Base-by-base conservation (phyloP, 495 filamentous ascomycete genomes). In the Usnea hakonensis region DNA sequence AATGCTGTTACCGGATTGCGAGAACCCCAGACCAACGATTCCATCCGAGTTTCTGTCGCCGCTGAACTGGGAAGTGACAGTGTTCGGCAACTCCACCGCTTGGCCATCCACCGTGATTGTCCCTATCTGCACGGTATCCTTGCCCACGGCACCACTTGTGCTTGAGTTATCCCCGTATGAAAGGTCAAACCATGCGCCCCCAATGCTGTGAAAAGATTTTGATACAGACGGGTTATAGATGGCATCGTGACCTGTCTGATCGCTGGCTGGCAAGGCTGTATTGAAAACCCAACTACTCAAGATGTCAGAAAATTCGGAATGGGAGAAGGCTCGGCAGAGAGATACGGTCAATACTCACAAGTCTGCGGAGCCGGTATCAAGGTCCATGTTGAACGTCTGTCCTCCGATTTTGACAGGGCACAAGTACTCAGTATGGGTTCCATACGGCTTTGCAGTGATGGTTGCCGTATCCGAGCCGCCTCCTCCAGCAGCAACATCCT, bases 321-420 rank as follows among this genome's bases (percentile, higher is more conserved):
- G 55, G 19, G 10, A 21, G 17, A 11, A 28, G 11, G 26, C n/a
- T 38, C 38, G 19, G 14, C 43, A 54, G 11, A 57, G 46, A 46
- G 26, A 63, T 21, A 33, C 21, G 19, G 76, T 65, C 10, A 77
- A 76, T 40, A 82, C 87, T 74, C 84, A 90, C 75, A 95, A 76
- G 71, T 94, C 90, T 19, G 90, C 82, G 7, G 87, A 91, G 58
- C 90, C 90, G 21, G 89, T 89, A 72, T 95, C 90, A 71, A 95
- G 90, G 67, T 91, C 83, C 70, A 95, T 76, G 64, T 85, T 83
- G 60, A 94, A 63, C 8, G 76, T 82, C 71, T 93, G 88, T 2
- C 85, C 87, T 48, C 90, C 90, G 68, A 95, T 83, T 8, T 68
- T 78, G 37, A 91, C 85, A 0, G 86, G 84, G 19, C 85, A 82